phyloP scores from a whole-genome alignment of 352 stramenopile species.

The Phytophthora vignae region DNA sequence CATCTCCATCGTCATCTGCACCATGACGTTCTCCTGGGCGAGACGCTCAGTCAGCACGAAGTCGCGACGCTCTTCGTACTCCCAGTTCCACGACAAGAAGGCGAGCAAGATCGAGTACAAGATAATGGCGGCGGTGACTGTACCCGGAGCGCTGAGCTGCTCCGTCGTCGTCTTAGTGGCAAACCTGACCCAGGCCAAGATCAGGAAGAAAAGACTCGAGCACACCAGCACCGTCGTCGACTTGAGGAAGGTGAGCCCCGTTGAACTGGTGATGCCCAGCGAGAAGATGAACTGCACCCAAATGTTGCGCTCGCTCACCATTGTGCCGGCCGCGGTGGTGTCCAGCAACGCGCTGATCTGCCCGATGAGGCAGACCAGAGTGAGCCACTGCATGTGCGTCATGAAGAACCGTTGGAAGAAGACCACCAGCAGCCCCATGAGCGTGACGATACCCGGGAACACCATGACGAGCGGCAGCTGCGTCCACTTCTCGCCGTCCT shows the following conservation, averaged over 20 bases:
- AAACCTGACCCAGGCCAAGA: constrained; percentile 78
- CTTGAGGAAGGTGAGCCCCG: constrained; percentile 78
- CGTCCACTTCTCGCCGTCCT: constrained; percentile 71
- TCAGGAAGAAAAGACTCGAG: constrained; percentile 82
- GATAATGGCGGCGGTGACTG: constrained; percentile 73
- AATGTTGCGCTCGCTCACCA: constrained; percentile 83
- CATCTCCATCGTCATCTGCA: constrained; percentile 92
- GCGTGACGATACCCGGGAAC: constrained; percentile 81
- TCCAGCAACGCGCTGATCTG: constrained; percentile 81
- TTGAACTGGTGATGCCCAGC: constrained; percentile 83
- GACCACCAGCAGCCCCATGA: constrained; percentile 76
- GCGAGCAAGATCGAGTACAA: constrained; percentile 83
- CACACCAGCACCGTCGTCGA: constrained; percentile 57
- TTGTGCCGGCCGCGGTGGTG: constrained; percentile 75
- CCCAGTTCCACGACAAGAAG: constrained; percentile 89
- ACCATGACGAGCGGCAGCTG: constrained; percentile 81
- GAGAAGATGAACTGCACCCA: constrained; percentile 91
- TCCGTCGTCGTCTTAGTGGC: constrained; percentile 35
- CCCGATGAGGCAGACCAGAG: constrained; percentile 72
- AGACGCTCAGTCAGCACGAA: constrained; percentile 84
- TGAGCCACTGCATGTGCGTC: constrained; percentile 52
- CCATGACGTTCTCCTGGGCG: constrained; percentile 87
- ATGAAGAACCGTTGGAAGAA: constrained; percentile 74
- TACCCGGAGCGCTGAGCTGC: constrained; percentile 69
- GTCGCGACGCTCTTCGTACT: constrained; percentile 88